These are phyloP conservation scores for Pichia sp. DNA, from an alignment of 1,139 yeast genomes.

Conservation along the genomic window DNA sequence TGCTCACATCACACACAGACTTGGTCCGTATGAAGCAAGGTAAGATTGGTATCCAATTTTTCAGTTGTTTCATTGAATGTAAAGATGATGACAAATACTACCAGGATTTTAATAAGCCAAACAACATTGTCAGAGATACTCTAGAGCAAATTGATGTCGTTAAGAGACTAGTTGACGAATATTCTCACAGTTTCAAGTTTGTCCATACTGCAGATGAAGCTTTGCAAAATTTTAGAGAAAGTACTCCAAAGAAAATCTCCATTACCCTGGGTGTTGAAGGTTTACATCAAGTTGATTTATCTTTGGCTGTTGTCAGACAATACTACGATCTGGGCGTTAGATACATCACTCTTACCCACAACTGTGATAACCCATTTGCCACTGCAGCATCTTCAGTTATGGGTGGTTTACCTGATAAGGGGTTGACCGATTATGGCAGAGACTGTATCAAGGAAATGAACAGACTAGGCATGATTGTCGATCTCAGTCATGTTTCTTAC, in stretches of 20 bases:
- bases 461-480: constrained; percentile 47
- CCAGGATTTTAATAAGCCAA: constrained; percentile 35
- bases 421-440: constrained; percentile 36
- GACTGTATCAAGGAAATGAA: constrained; percentile 42
- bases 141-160: constrained; percentile 47
- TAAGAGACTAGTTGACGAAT: constrained; percentile 35
- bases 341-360: constrained; percentile 45
- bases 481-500: constrained; percentile 42
- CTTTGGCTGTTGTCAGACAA: constrained; percentile 40
- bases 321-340: constrained; percentile 43
- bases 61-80: constrained; percentile 40
- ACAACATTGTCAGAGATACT: constrained; percentile 41
- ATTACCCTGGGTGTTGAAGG: constrained; percentile 48
- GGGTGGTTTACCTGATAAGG: constrained; percentile 39
- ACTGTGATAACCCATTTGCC: constrained; percentile 50
- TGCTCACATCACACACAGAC: constrained; percentile 36
- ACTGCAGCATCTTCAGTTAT: constrained; percentile 42
- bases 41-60: constrained; percentile 39
- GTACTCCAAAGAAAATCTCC: constrained; percentile 31
- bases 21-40: constrained; percentile 34
- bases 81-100: constrained; percentile 33
- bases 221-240: constrained; percentile 25
- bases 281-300: constrained; percentile 42
- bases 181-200: constrained; percentile 32
- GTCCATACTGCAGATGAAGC: constrained; percentile 36